Conservation (phyloP, 192 early-diverging fungal species). For the Dissophora ornata region DNA sequence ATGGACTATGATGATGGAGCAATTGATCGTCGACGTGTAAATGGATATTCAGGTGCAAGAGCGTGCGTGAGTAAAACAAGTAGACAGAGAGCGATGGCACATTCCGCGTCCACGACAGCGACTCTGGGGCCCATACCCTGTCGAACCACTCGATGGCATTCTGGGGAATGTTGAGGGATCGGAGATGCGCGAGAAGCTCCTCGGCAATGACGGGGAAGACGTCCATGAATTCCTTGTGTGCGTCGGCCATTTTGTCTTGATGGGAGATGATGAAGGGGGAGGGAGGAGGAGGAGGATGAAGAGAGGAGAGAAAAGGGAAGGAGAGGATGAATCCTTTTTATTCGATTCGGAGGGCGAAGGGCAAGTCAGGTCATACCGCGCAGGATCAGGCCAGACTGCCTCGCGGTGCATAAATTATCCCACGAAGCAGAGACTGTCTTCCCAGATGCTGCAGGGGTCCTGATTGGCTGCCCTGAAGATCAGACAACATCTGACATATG, state of each 20-base stretch:
- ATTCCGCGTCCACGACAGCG: no score
- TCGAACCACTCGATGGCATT: constrained; percentile 76
- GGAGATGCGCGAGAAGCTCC: constrained; percentile 80
- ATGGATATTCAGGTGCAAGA: no score
- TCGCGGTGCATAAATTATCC: no score
- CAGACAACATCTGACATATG: constrained; percentile 3
- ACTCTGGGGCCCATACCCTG: constrained; percentile 62
- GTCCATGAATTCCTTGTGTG: constrained; percentile 71
- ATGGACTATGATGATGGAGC: constrained; percentile 48
- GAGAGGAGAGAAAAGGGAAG: neutral
- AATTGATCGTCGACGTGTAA: neutral
- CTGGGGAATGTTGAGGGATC: constrained; percentile 73
- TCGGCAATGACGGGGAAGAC: constrained; percentile 79
- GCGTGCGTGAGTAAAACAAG: constrained; percentile 2
- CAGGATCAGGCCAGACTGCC: no score
- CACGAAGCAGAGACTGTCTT: no score
- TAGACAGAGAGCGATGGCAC: no score
- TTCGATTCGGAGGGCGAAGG: neutral
- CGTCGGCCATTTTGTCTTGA: constrained; percentile 18
- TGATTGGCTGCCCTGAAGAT: constrained; percentile 13
- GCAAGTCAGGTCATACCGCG: no score
- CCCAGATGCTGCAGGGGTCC: neutral
- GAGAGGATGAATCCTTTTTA: no score
- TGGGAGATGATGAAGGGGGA: neutral
- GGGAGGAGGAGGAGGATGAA: neutral